These are phyloP conservation scores for Wallemia ichthyophaga DNA, from an alignment of 1,284 basidiomycete genomes.

Conservation along the genomic window DNA sequence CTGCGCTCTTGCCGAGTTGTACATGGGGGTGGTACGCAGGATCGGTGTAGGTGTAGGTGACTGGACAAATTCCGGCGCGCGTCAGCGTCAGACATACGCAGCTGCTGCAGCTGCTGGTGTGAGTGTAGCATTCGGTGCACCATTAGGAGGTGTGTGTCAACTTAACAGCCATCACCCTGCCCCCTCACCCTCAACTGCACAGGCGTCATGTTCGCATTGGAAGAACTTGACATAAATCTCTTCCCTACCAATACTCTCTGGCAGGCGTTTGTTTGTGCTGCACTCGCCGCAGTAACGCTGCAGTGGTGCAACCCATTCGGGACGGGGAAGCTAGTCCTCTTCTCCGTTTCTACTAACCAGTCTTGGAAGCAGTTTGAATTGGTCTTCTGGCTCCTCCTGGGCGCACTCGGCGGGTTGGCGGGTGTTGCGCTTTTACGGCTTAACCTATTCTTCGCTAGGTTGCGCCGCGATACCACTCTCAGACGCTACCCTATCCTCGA, in stretches of 20 bases:
- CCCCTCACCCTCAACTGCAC: not conserved
- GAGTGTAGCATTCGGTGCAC: conserved; percentile 42
- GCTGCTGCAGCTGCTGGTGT: conserved; percentile 39
- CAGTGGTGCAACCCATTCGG: conserved; percentile 44
- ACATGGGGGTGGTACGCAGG: too few species aligned
- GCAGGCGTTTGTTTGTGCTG: conserved; percentile 41
- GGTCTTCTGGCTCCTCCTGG: conserved; percentile 16
- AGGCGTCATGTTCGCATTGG: conserved; percentile 34
- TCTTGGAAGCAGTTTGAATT: conserved; percentile 40
- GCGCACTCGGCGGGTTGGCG: conserved; percentile 23
- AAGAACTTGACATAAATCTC: conserved; percentile 37
- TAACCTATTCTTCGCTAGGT: conserved; percentile 31
- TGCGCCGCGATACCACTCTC: conserved; percentile 26
- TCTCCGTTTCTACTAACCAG: conserved; percentile 30
- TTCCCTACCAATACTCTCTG: conserved; percentile 40
- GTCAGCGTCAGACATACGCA: conserved; percentile 33
- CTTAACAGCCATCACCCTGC: not conserved
- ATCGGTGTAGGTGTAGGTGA: not conserved
- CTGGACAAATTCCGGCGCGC: conserved; percentile 18
- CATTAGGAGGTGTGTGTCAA: conserved; percentile 22
- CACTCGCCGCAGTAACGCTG: conserved; percentile 33
- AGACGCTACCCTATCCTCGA: conserved; percentile 32
- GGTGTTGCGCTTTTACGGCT: conserved; percentile 32
- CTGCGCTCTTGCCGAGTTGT: conserved; percentile 26
- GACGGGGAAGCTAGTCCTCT: conserved; percentile 38